phyloP scores from a whole-genome alignment of 352 stramenopile species.

The Elongisporangium anandrum region DNA sequence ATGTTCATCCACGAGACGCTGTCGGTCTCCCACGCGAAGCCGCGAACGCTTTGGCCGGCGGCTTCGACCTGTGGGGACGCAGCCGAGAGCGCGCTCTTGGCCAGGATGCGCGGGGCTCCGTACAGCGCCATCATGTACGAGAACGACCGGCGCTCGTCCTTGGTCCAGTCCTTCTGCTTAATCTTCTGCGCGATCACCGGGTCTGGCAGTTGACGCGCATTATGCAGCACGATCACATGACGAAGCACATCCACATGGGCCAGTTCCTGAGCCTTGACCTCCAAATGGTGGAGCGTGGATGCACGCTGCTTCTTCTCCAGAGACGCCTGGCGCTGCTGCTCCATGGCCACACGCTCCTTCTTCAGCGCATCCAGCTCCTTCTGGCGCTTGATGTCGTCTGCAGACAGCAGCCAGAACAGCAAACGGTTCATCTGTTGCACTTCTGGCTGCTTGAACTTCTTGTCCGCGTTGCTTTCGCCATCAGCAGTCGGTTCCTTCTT shows the following conservation, averaged over 20 bases:
- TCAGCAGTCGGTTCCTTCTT: conserved; percentile 17
- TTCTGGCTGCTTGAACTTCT: conserved; percentile 81
- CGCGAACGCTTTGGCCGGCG: conserved; percentile 26
- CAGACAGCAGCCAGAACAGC: conserved; percentile 81
- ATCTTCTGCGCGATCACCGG: conserved; percentile 51
- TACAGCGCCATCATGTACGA: conserved; percentile 74
- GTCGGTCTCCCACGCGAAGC: conserved; percentile 74
- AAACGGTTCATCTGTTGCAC: conserved; percentile 89
- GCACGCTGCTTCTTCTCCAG: conserved; percentile 71
- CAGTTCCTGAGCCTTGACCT: conserved; percentile 83
- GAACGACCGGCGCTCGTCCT: conserved; percentile 79
- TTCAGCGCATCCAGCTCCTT: conserved; percentile 77
- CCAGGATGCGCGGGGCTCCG: conserved; percentile 68
- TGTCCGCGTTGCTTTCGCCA: conserved; percentile 10
- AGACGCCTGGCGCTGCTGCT: conserved; percentile 66
- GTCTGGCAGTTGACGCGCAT: conserved; percentile 63
- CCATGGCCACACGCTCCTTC: conserved; percentile 59
- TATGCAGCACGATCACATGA: conserved; percentile 56
- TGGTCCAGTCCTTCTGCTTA: conserved; percentile 82
- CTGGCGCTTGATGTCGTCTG: conserved; percentile 79
- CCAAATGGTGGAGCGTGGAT: conserved; percentile 58
- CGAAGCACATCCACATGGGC: conserved; percentile 77
- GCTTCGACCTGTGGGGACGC: conserved; percentile 24
- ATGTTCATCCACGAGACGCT: conserved; percentile 83
- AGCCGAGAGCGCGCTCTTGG: conserved; percentile 46